These are phyloP conservation scores for Hyaloscypha bicolor DNA, from an alignment of 495 filamentous ascomycete genomes.

Conservation along the genomic window DNA sequence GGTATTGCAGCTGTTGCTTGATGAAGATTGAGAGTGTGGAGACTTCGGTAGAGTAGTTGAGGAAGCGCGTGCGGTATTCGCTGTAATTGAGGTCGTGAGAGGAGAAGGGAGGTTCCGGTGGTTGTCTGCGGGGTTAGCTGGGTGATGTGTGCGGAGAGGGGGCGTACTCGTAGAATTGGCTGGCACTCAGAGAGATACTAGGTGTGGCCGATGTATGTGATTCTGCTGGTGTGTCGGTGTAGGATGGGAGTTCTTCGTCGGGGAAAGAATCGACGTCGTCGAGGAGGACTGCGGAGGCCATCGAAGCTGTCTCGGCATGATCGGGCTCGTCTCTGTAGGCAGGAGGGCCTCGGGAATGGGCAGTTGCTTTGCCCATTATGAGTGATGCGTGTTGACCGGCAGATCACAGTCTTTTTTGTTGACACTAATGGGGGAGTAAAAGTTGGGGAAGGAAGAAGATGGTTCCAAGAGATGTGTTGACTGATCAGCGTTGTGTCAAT, in stretches of 20 bases:
- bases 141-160: not conserved
- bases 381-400: not conserved
- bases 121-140: conserved; percentile 20
- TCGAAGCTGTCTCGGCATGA: conserved; percentile 31
- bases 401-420: not conserved
- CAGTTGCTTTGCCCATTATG: not conserved
- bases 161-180: not conserved
- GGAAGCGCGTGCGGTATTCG: conserved; percentile 27
- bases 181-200: not conserved
- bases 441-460: too few species aligned
- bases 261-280: conserved; percentile 30
- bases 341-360: not conserved
- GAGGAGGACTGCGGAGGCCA: conserved; percentile 30
- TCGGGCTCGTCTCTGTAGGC: conserved; percentile 30
- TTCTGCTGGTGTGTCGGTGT: conserved; percentile 20
- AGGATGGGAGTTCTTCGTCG: conserved; percentile 33
- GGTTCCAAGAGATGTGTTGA: too few species aligned
- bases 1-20: conserved; percentile 39
- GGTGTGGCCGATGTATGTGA: not conserved
- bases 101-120: conserved; percentile 26
- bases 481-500: too few species aligned
- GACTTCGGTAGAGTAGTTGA: conserved; percentile 36
- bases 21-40: conserved; percentile 46
- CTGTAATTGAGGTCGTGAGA: conserved; percentile 13
- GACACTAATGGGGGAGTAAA: too few species aligned